Evolutionary conservation across 192 early-diverging fungal species (phyloP).

Genomic region (Coemansia nantahalensis): DNA sequence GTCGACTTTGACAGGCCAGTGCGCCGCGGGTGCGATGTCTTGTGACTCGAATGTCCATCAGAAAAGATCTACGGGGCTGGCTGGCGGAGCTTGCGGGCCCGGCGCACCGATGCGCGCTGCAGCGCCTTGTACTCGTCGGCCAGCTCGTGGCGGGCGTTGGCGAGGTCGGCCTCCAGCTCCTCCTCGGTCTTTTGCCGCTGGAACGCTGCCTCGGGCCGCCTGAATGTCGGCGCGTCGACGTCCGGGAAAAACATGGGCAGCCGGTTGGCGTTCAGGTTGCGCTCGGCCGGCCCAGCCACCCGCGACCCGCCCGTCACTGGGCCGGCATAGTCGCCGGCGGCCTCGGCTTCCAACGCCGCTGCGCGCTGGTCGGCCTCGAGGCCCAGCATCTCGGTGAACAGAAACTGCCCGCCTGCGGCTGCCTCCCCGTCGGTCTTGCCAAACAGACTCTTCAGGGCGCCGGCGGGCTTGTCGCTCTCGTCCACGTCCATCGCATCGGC

Average conservation of each 20-base stretch:
- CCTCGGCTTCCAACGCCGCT: constrained; percentile 1
- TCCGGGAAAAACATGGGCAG: constrained; percentile 45
- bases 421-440: constrained; percentile 1
- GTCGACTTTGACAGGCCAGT: too few species aligned
- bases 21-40: too few species aligned
- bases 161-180: constrained; percentile 42
- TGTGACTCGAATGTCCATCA: too few species aligned
- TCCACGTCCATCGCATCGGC: constrained; percentile 37
- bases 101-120: constrained; percentile 27
- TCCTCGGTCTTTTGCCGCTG: constrained; percentile 49
- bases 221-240: constrained; percentile 35
- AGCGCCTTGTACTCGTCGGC: constrained; percentile 39
- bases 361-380: constrained; percentile 49
- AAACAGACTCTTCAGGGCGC: constrained; percentile 11
- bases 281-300: constrained; percentile 22
- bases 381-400: constrained; percentile 37
- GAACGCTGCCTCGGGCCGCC: constrained; percentile 40
- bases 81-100: constrained; percentile 27
- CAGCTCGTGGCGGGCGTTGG: constrained; percentile 9
- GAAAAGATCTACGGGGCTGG: too few species aligned
- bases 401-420: constrained; percentile 21
- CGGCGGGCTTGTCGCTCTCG: neutral
- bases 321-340: constrained; percentile 11
- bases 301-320: constrained; percentile 35
- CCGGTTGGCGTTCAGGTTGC: constrained; percentile 48